Evolutionary conservation across 2,329 filamentous ascomycete species (phyloP).

Genomic region (Cytospora piceicola): DNA sequence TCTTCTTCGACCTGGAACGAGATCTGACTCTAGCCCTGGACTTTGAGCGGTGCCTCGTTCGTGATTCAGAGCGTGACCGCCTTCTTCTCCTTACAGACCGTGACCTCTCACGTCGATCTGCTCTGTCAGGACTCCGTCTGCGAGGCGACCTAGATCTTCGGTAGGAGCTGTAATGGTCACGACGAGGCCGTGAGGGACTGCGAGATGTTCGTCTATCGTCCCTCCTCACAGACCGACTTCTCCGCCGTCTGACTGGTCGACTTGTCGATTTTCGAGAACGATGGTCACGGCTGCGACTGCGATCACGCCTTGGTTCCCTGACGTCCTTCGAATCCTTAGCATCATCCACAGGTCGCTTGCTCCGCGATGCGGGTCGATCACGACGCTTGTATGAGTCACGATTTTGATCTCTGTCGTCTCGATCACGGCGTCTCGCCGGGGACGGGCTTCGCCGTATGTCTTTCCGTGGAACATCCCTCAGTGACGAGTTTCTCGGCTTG

Average conservation of each 20-base stretch:
- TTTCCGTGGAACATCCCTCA: constrained; percentile 22
- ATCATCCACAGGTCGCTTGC: constrained; percentile 18
- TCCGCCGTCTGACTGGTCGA: constrained; percentile 36
- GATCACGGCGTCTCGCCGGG: constrained; percentile 38
- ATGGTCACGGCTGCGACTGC: constrained; percentile 35
- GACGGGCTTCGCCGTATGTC: constrained; percentile 17
- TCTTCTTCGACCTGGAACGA: constrained; percentile 24
- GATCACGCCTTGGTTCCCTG: constrained; percentile 39
- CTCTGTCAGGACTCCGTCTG: constrained; percentile 24
- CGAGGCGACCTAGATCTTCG: constrained; percentile 29
- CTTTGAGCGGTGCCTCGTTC: constrained; percentile 19
- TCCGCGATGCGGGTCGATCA: constrained; percentile 22
- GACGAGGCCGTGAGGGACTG: constrained; percentile 35
- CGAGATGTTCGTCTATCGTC: constrained; percentile 37
- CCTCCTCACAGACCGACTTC: constrained; percentile 35
- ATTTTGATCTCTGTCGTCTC: constrained; percentile 36
- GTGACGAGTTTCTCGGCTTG: constrained; percentile 15
- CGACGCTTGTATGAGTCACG: constrained; percentile 33
- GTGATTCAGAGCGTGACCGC: constrained; percentile 23
- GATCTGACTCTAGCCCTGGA: constrained; percentile 25
- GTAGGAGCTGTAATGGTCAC: constrained; percentile 34
- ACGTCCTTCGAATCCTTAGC: constrained; percentile 20
- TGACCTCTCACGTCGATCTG: constrained; percentile 27
- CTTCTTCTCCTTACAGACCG: constrained; percentile 22
- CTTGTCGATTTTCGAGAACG: constrained; percentile 34